phyloP scores from a whole-genome alignment of 306 rosid genomes.

The Macrotyloma uniflorum region DNA sequence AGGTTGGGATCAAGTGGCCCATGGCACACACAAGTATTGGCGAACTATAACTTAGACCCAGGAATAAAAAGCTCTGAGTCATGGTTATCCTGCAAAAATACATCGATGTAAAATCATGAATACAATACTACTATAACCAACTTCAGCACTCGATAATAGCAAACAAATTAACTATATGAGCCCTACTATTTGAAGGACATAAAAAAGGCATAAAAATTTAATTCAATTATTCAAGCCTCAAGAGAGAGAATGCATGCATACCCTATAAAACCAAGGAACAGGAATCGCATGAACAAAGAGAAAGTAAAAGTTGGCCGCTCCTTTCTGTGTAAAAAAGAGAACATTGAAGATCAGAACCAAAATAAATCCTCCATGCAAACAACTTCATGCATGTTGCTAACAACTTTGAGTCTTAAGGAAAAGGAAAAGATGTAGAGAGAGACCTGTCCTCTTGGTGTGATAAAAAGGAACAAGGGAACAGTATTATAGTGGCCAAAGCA shows the following conservation, averaged over 20 bases:
- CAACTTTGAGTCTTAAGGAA: too few relatives aligned
- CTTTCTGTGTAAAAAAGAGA: slow-evolving; percentile 44
- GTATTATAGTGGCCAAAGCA: slow-evolving; percentile 54
- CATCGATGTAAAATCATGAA: not conserved
- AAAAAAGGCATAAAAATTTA: not conserved
- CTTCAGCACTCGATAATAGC: not conserved
- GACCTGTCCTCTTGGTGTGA: slow-evolving; percentile 51
- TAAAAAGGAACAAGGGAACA: slow-evolving; percentile 63
- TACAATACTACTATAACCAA: not conserved
- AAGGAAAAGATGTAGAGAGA: not conserved
- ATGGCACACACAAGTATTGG: slow-evolving; percentile 79
- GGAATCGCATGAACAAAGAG: slow-evolving; percentile 57
- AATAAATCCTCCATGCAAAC: slow-evolving; percentile 28
- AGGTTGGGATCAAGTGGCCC: slow-evolving; percentile 70
- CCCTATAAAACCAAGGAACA: slow-evolving; percentile 82
- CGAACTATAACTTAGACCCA: slow-evolving; percentile 73
- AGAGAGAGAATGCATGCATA: slow-evolving; percentile 4
- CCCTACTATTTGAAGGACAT: too few relatives aligned
- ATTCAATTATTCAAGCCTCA: not conserved
- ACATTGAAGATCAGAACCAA: not conserved
- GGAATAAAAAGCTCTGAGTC: slow-evolving; percentile 64
- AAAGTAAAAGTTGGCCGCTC: slow-evolving; percentile 55
- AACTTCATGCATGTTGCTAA: not conserved
- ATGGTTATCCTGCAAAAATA: slow-evolving; percentile 63
- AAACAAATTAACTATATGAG: too few relatives aligned